Evolutionary conservation across 2,329 filamentous ascomycete species (phyloP).

Genomic region (Bipolaris victoriae): DNA sequence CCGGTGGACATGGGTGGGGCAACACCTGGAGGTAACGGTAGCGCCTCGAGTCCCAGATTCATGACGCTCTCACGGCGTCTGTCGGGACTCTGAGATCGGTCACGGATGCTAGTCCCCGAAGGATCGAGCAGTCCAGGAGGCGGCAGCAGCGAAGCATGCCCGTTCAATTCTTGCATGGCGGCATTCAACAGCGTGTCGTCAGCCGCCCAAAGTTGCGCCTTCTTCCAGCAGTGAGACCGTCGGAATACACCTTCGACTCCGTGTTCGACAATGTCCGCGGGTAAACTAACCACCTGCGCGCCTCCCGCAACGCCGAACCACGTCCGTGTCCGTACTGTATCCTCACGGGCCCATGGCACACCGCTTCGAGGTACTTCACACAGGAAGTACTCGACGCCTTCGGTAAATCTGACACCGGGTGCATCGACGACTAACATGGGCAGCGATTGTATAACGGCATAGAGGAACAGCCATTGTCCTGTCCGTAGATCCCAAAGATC

Average conservation of each 20-base stretch:
- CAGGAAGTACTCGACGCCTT: conserved; percentile 81
- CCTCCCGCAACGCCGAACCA: conserved; percentile 78
- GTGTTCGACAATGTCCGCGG: conserved; percentile 68
- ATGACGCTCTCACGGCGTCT: conserved; percentile 53
- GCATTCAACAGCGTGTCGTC: conserved; percentile 42
- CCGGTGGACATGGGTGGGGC: conserved; percentile 43
- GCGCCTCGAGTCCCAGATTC: conserved; percentile 54
- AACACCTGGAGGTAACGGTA: conserved; percentile 54
- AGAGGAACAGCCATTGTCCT: conserved; percentile 83
- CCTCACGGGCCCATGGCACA: conserved; percentile 74
- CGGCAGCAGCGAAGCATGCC: conserved; percentile 37
- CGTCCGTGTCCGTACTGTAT: conserved; percentile 61
- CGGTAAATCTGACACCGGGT: conserved; percentile 69
- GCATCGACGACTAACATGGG: conserved; percentile 80
- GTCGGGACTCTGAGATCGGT: conserved; percentile 39
- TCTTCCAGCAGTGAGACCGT: conserved; percentile 72
- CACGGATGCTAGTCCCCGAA: conserved; percentile 19
- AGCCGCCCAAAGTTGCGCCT: conserved; percentile 66
- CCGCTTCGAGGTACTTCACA: conserved; percentile 76
- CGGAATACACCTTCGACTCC: conserved; percentile 72
- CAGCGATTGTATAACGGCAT: conserved; percentile 76
- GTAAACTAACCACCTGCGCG: conserved; percentile 65
- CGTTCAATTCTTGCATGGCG: conserved; percentile 44
- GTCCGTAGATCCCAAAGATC: conserved; percentile 74
- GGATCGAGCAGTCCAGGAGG: conserved; percentile 39